phyloP scores from a whole-genome alignment of 2,329 filamentous ascomycete genomes.

The Lecanicillium sp. region DNA sequence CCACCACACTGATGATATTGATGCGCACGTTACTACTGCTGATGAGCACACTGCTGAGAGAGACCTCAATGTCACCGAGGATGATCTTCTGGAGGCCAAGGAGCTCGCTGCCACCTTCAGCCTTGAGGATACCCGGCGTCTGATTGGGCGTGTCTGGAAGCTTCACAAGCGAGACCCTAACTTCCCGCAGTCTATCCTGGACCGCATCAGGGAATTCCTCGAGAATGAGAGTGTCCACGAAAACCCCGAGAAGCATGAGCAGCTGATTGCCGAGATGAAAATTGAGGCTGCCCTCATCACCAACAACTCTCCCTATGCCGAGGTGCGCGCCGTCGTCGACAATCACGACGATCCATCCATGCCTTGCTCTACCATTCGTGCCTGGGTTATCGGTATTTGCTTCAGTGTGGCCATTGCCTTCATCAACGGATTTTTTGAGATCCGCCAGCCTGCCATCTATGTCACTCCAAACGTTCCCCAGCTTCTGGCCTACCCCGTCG shows the following conservation, averaged over 20 bases:
- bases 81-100: constrained; percentile 24
- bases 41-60: constrained; percentile 6
- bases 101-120: constrained; percentile 19
- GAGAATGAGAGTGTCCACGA: constrained; percentile 22
- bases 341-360: constrained; percentile 26
- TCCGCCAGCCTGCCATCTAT: constrained; percentile 26
- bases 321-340: constrained; percentile 30
- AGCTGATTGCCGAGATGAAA: constrained; percentile 22
- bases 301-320: constrained; percentile 22
- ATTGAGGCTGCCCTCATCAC: constrained; percentile 22
- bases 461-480: constrained; percentile 27
- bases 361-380: constrained; percentile 26
- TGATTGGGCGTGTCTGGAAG: constrained; percentile 17
- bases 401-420: constrained; percentile 21
- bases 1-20: neutral
- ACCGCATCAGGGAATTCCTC: constrained; percentile 18
- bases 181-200: constrained; percentile 16
- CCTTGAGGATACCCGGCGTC: constrained; percentile 17
- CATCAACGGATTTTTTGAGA: constrained; percentile 29
- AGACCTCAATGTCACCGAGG: constrained; percentile 23
- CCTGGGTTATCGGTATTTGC: constrained; percentile 25
- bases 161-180: constrained; percentile 20
- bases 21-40: neutral
- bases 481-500: constrained; percentile 26
- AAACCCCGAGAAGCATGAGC: constrained; percentile 29